These are phyloP conservation scores for Plectosphaerella sp. DNA, from an alignment of 2,329 filamentous ascomycete genomes.

Conservation along the genomic window DNA sequence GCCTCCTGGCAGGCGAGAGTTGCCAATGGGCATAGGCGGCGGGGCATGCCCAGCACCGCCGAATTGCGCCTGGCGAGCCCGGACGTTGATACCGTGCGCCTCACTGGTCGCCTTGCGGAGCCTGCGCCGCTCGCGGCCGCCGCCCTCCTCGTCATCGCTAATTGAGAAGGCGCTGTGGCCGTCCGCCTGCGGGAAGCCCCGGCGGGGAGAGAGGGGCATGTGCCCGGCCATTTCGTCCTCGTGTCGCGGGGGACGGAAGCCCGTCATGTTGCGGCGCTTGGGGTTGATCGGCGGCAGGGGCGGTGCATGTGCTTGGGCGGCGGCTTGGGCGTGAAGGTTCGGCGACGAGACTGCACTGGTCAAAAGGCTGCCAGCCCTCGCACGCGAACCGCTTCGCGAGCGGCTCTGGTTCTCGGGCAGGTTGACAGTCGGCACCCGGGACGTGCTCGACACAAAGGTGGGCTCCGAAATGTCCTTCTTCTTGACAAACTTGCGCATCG, in stretches of 20 bases:
- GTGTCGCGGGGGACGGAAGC: slow-evolving; percentile 26
- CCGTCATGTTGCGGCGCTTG: slow-evolving; percentile 41
- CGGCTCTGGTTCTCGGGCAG: slow-evolving; percentile 26
- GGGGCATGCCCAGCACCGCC: slow-evolving; percentile 16
- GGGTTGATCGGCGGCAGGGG: slow-evolving; percentile 58
- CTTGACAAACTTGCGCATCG: slow-evolving; percentile 35
- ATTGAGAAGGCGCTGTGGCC: slow-evolving; percentile 19
- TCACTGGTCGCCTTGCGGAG: slow-evolving; percentile 40
- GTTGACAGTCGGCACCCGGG: slow-evolving; percentile 37
- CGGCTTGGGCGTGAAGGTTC: slow-evolving; percentile 25
- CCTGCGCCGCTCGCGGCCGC: slow-evolving; percentile 28
- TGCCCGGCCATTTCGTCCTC: slow-evolving; percentile 26
- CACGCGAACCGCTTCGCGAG: slow-evolving; percentile 31
- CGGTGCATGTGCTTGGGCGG: slow-evolving; percentile 26
- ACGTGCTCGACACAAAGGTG: slow-evolving; percentile 40
- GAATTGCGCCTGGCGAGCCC: slow-evolving; percentile 19
- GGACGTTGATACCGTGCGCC: slow-evolving; percentile 24
- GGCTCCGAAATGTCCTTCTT: slow-evolving; percentile 48
- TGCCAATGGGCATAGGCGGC: slow-evolving; percentile 22
- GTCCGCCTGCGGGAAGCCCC: slow-evolving; percentile 11
- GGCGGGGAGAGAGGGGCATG: slow-evolving; percentile 18
- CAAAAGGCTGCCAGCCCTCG: slow-evolving; percentile 29
- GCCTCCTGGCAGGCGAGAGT: slow-evolving; percentile 30
- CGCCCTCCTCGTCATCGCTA: slow-evolving; percentile 30
- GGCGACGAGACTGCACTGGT: slow-evolving; percentile 27